Conservation (phyloP, 1,284 basidiomycete genomes). For the Nidula niveotomentosa region DNA sequence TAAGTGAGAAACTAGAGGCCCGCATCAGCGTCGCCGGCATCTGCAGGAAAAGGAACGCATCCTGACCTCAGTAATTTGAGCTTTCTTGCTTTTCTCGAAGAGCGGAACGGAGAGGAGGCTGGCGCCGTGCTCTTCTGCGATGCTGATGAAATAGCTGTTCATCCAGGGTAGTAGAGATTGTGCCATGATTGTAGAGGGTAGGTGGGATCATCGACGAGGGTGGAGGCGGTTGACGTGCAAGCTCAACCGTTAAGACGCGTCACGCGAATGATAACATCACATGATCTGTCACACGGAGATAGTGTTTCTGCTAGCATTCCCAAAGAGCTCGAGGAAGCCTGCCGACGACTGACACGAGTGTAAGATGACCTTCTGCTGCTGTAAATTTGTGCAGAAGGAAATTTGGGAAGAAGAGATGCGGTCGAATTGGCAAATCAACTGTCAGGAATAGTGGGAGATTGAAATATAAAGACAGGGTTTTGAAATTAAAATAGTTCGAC, state of each 20-base stretch:
- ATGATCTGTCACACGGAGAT: not conserved
- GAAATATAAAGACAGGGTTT: too few species aligned
- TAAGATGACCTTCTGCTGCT: too few species aligned
- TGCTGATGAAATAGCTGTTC: conserved; percentile 39
- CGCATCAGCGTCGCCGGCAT: not conserved
- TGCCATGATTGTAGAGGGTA: not conserved
- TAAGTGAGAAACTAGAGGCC: conserved; percentile 29
- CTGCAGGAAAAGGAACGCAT: not conserved
- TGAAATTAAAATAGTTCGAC: too few species aligned
- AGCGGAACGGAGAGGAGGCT: conserved; percentile 32
- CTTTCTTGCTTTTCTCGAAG: conserved; percentile 37
- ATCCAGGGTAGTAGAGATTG: conserved; percentile 53
- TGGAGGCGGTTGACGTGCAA: not conserved
- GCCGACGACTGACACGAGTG: too few species aligned
- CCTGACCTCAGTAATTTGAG: conserved; percentile 55
- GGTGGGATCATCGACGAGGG: too few species aligned
- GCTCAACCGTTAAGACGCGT: not conserved
- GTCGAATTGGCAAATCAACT: too few species aligned
- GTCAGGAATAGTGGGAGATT: too few species aligned
- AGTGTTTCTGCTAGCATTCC: too few species aligned
- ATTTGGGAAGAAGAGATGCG: too few species aligned
- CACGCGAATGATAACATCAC: conserved; percentile 4
- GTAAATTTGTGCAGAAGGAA: too few species aligned
- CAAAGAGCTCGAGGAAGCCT: too few species aligned
- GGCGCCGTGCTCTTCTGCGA: conserved; percentile 50